These are phyloP conservation scores for Pythium coloratum DNA, from an alignment of 352 stramenopile genomes.

Conservation along the genomic window DNA sequence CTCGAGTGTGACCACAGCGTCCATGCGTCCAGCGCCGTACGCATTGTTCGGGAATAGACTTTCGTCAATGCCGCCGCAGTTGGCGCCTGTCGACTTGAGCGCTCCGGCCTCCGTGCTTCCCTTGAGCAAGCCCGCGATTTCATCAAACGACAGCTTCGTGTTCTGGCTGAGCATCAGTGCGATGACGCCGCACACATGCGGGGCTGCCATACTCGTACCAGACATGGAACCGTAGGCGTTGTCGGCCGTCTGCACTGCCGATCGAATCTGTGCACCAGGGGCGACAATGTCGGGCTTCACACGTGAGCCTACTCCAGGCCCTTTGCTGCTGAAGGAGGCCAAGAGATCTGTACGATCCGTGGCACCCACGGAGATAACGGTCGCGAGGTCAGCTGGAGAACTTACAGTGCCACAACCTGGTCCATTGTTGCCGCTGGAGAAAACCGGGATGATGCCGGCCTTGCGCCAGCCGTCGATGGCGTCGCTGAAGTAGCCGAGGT, in stretches of 20 bases:
- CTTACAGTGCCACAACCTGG: slow-evolving; percentile 29
- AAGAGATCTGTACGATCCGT: slow-evolving; percentile 27
- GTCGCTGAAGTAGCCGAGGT: slow-evolving; percentile 23
- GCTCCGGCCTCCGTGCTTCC: slow-evolving; percentile 7
- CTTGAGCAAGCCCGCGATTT: slow-evolving; percentile 18
- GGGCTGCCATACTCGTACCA: slow-evolving; percentile 38
- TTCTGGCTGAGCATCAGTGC: slow-evolving; percentile 33
- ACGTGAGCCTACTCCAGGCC: slow-evolving; percentile 5
- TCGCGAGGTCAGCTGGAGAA: slow-evolving; percentile 31
- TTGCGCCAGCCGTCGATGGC: slow-evolving; percentile 31
- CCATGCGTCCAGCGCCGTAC: slow-evolving; percentile 36
- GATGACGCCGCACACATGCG: slow-evolving; percentile 33
- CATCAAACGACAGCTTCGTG: slow-evolving; percentile 27
- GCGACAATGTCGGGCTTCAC: slow-evolving; percentile 39
- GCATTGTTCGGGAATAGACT: slow-evolving; percentile 34
- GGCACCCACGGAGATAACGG: slow-evolving; percentile 37
- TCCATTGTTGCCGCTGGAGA: slow-evolving; percentile 36
- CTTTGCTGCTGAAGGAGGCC: slow-evolving; percentile 36
- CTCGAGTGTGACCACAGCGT: slow-evolving; percentile 20
- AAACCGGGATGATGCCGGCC: slow-evolving; percentile 38
- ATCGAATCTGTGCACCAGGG: slow-evolving; percentile 28
- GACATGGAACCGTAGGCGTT: slow-evolving; percentile 27
- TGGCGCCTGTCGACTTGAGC: slow-evolving; percentile 7
- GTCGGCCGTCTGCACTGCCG: slow-evolving; percentile 22
- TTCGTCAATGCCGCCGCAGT: slow-evolving; percentile 22